Evolutionary conservation across 176 grass and related monocot genomes (phyloP), one percentile per base, ranked within the genome.

Genomic region (Raddia distichophylla): DNA sequence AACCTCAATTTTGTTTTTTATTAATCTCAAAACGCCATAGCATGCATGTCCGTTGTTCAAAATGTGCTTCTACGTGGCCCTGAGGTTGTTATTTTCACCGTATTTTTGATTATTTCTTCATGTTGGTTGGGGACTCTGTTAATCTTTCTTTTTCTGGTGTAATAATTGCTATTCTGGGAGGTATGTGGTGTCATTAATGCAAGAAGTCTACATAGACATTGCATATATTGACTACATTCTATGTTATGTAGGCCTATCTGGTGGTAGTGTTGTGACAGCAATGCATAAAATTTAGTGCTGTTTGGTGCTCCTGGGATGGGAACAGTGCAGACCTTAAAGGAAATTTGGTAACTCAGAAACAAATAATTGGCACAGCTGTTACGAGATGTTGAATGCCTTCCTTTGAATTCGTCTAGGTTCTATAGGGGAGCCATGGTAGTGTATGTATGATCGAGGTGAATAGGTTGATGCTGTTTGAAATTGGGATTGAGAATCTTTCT

Each of bases 281-380:
- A 19, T 13, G 47, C 22, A 27, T 67, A 10, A 64, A 80, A 74
- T 73, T 13, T 67, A 44, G 19, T 86, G 71, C 52, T 74, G 74
- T 33, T 34, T 3, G 47, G 18, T 67, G 47, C 40, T 69, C 35
- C 19, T 75, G 35, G 34, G 35, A 44, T 75, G 20, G 67, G 48
- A 43, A 18, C 35, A 64, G 22, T 72, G 8, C 1, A 2, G 34
- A 67, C 34, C 13, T 61, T 68, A 27, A 8, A 52, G 14, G 19
- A 67, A 70, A 62, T 18, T 84, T 64, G 35, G 34, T 63, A 22
- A n/a, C 68, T 60, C 44, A n/a, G 13, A 53, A 74, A 32, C 52
- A 60, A 61, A 76, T 70, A 52, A 52, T 74, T 76, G n/a, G 19
- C 35, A 18, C 46, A 58, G 56, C 64, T 69, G 12, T 56, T 32